phyloP scores from a whole-genome alignment of 2,329 filamentous ascomycete genomes.

The Phialophora tarda region DNA sequence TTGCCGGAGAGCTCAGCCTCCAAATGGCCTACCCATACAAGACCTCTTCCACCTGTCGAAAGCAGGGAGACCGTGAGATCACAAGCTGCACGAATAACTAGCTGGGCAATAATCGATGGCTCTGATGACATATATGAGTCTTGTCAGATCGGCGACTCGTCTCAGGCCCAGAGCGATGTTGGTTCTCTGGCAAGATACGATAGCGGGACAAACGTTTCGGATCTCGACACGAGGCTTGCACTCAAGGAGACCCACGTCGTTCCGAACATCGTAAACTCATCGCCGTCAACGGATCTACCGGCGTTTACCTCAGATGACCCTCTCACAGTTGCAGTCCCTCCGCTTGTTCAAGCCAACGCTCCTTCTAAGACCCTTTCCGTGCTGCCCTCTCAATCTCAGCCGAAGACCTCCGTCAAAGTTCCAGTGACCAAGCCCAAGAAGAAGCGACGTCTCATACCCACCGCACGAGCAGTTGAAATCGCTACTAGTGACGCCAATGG shows the following conservation, averaged over 20 bases:
- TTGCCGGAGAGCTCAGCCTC: background rate
- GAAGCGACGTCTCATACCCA: conserved; percentile 19
- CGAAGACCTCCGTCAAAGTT: background rate
- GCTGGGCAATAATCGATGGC: conserved; percentile 22
- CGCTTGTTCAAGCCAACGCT: background rate
- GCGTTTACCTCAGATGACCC: background rate
- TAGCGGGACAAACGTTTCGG: background rate
- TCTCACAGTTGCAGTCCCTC: background rate
- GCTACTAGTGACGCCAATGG: conserved; percentile 3
- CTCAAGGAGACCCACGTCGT: background rate
- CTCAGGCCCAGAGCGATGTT: background rate
- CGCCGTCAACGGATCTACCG: background rate
- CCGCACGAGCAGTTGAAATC: conserved; percentile 21
- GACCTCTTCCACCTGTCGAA: conserved; percentile 28
- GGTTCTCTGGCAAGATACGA: background rate
- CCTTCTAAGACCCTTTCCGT: background rate
- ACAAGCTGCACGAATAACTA: conserved; percentile 10
- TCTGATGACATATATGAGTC: conserved; percentile 28
- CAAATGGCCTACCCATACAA: background rate
- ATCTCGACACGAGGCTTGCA: conserved; percentile 2
- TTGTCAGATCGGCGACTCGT: background rate
- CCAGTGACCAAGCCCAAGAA: background rate
- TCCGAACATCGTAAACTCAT: background rate
- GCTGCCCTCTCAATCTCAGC: no score
- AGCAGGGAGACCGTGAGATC: conserved; percentile 24